Evolutionary conservation across 106 monocot genomes (phyloP).

Genomic region (Allium sativum): DNA sequence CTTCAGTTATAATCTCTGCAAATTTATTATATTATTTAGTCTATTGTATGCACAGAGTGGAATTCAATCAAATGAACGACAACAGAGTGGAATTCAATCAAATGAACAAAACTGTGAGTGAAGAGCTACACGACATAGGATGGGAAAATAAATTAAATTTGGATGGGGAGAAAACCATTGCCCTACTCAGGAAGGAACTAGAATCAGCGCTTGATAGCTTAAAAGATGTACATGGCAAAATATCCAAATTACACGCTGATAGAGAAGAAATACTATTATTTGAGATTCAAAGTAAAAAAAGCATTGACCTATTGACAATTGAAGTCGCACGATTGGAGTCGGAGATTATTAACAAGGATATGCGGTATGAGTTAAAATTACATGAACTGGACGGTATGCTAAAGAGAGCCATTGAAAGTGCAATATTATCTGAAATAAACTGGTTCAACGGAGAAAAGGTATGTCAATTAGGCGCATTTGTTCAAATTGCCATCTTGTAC

Average conservation of each 20-base stretch:
- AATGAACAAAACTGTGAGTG: not conserved
- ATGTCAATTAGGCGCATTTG: conserved; percentile 3
- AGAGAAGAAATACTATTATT: conserved; percentile 25
- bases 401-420: conserved; percentile 20
- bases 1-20: not conserved
- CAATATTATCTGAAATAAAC: conserved; percentile 16
- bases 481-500: not conserved
- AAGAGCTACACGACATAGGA: not conserved
- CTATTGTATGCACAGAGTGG: conserved; percentile 15
- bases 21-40: conserved; percentile 2
- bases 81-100: not conserved
- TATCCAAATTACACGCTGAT: conserved; percentile 35
- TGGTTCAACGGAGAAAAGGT: conserved; percentile 59
- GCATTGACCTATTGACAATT: conserved; percentile 22
- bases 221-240: conserved; percentile 35
- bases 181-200: conserved; percentile 43
- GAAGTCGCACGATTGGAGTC: conserved; percentile 41
- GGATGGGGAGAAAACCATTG: conserved; percentile 21
- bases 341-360: conserved; percentile 43
- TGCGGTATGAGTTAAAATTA: conserved; percentile 22
- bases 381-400: conserved; percentile 30
- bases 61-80: conserved; percentile 9
- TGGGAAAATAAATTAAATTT: not conserved
- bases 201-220: conserved; percentile 35
- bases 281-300: conserved; percentile 27